phyloP scores from a whole-genome alignment of 495 filamentous ascomycete genomes.

The Achaetomiella virescens region DNA sequence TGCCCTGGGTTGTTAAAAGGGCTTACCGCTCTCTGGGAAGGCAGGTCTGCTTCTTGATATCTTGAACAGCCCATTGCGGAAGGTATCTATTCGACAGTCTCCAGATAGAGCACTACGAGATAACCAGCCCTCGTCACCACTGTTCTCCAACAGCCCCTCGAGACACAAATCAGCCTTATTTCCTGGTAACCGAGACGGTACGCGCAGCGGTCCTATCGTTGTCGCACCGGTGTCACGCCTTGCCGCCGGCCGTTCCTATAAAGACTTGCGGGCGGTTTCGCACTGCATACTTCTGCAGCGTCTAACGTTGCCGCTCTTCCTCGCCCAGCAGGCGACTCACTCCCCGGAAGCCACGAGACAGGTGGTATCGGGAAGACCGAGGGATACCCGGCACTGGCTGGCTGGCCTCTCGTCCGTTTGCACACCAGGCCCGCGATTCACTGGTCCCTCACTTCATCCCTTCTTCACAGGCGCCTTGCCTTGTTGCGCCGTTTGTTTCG shows the following conservation, averaged over 20 bases:
- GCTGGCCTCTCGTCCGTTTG: slow-evolving; percentile 4
- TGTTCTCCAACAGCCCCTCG: no score
- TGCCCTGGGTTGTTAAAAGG: no score
- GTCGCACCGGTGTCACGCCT: slow-evolving; percentile 7
- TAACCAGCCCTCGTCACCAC: no score
- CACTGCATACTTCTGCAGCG: neutral
- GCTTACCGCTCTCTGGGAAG: no score
- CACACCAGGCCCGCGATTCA: slow-evolving; percentile 6
- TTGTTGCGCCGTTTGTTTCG: neutral
- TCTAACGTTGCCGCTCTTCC: slow-evolving; percentile 1
- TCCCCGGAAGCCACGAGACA: neutral
- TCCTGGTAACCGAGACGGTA: neutral
- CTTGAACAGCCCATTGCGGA: no score
- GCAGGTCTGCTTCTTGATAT: no score
- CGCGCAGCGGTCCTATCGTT: neutral
- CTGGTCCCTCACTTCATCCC: neutral
- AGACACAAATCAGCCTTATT: slow-evolving; percentile 1
- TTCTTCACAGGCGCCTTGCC: neutral
- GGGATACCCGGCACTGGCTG: neutral
- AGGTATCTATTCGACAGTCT: no score
- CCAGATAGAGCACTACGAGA: no score
- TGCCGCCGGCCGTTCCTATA: slow-evolving; percentile 8
- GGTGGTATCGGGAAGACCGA: slow-evolving; percentile 1
- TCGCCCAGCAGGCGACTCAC: neutral
- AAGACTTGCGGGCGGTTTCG: neutral